Conservation (phyloP, 352 stramenopile genomes). For the Peronospora destructor region DNA sequence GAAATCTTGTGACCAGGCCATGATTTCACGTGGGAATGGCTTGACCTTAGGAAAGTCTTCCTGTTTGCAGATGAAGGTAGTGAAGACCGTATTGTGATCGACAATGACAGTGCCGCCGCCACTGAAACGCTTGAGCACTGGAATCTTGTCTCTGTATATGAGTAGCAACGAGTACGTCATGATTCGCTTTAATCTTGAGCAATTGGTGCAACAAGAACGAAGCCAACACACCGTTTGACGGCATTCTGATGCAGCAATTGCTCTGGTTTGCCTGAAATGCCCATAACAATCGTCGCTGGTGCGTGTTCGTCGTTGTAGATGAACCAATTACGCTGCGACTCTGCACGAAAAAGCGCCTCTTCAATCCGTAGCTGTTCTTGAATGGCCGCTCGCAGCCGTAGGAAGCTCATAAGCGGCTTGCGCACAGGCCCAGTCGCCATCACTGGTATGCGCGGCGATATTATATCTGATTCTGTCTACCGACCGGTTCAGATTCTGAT, state of each 20-base stretch:
- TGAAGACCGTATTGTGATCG: conserved; percentile 90
- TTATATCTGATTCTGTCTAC: conserved; percentile 6
- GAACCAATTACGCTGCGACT: conserved; percentile 77
- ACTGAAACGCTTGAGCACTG: conserved; percentile 92
- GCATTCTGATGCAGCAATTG: conserved; percentile 79
- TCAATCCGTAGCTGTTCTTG: conserved; percentile 86
- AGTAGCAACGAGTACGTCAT: neutral
- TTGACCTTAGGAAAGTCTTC: conserved; percentile 60
- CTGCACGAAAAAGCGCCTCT: conserved; percentile 89
- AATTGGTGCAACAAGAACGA: neutral
- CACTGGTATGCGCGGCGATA: neutral
- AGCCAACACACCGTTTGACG: conserved; percentile 57
- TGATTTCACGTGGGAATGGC: conserved; percentile 89
- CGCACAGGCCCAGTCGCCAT: conserved; percentile 11
- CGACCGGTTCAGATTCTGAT: conserved; percentile 1
- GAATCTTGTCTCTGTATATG: conserved; percentile 56
- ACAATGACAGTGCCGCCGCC: conserved; percentile 96
- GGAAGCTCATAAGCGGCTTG: conserved; percentile 59
- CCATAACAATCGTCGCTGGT: conserved; percentile 88
- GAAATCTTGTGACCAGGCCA: conserved; percentile 86
- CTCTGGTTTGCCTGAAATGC: conserved; percentile 92
- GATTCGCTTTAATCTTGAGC: conserved; percentile 2
- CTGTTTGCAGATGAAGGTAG: conserved; percentile 88
- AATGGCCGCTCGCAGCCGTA: conserved; percentile 67
- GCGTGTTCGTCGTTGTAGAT: conserved; percentile 68